Base-by-base conservation (phyloP, 495 filamentous ascomycete species). In the Platismatia glauca region DNA sequence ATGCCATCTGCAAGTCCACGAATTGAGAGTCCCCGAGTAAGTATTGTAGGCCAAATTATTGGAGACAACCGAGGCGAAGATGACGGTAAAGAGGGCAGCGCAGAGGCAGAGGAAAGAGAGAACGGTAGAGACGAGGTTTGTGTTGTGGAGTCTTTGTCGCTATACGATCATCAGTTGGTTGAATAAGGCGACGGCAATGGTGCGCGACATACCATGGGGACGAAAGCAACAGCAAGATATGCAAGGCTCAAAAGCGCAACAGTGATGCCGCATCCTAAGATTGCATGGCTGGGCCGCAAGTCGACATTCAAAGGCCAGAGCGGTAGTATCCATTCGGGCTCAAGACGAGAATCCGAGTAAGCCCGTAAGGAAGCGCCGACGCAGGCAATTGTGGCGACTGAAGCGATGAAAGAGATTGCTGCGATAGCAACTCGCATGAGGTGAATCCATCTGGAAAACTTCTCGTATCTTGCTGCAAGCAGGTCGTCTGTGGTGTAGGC, bases 1-100 rank as follows among this genome's bases (percentile, higher is more conserved):
- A 43, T 75, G 73, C 76, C 78, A 81, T 65, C 79, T 81, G 70
- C 80, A 82, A 7, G 79, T 80, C 80, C 80, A 82, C 57, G 74
- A 78, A 33, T 77, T 71, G 20, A 82, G 70, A 13, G 78, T 81
- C 60, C 81, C 79, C 24, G 72, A 71, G 2, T 67, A 46, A 62
- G 65, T 72, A 61, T 55, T 71, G 16, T 75, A 73, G 46, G 73
- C 72, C 2, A 69, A 67, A 22, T 78, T 73, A 11, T 73, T 74
- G 0, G 77, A 75, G 12, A 73, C 72, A 62, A 77, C 74, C 37
- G 79, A 75, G 31, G 70, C 71, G 65, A 80, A 80, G 20, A 76
- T 60, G 31, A 78, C 63, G 20, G 72, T 70, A 22, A 77, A 71
- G 13, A 80, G 66, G 20, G 79, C 66, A 1, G 74, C 68, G 59